Evolutionary conservation across 352 stramenopile species (phyloP), one percentile per base, ranked within the genome.

Genomic region (Globisporangium irregulare): DNA sequence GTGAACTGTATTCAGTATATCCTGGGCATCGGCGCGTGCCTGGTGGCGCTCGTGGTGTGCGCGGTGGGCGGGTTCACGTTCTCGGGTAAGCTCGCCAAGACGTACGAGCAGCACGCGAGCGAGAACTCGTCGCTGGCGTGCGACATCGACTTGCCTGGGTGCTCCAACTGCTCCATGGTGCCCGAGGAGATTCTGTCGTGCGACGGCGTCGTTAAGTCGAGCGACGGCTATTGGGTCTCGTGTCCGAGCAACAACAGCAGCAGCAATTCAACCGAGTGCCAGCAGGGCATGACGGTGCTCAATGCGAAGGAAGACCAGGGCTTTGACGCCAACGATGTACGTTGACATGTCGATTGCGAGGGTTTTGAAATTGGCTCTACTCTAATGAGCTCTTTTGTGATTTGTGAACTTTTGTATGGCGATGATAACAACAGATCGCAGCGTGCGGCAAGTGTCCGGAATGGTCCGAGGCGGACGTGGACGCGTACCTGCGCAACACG

Each of bases 391-490:
- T 61, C 34, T 59, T 32, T 32, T 27, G 18, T 38, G 43, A 4
- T 51, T 50, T 50, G 18, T 9, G 18, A 24, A 51, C 18, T 22
- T 67, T 67, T 67, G 27, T 59, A 20, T 70, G 34, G 59, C 15
- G 54, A 25, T 27, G 1, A 27, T 8, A 51, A 51, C 43, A 24
- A 61, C 25, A 90, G 84, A 86, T 94, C 56, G 86, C 84, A 1
- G 73, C 69, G 25, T 95, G 88, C 34, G 78, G 82, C 50, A 83
- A 89, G 56, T 95, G 88, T 56, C 86, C 88, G 43, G 82, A 95
- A 70, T 95, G 88, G 88, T 89, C 82, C 41, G 70, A 75, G 1
- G 56, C 68, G 2, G 86, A 95, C 66, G 75, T 95, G 24, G 74
- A 87, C 53, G 82, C 82, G 34, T 93, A 91, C 70, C 66, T 95